Percentiles rank a stretch among this genome's conserved stretches.
Evolutionary conservation across 192 early-diverging fungal genomes (phyloP).

Genomic region (Mortierella claussenii): DNA sequence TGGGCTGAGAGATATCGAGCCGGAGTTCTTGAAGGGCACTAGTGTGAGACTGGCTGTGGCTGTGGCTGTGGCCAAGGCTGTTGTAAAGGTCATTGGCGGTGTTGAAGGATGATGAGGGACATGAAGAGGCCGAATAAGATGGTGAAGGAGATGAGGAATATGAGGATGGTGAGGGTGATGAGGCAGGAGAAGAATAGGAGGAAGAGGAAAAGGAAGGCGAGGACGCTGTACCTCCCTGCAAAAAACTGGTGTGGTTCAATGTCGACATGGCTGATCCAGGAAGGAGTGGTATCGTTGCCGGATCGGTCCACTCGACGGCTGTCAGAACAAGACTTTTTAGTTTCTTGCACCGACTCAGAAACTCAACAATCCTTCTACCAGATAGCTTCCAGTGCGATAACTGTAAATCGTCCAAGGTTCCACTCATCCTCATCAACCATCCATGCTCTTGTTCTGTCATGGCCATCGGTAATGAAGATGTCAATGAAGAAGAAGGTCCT

Average conservation of each 20-base stretch:
- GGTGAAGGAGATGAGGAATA: not conserved
- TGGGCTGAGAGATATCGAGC: slow-evolving; percentile 9
- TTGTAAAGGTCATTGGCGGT: too few relatives aligned
- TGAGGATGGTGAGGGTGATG: not conserved
- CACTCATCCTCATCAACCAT: slow-evolving; percentile 17
- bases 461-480: not conserved
- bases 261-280: too few relatives aligned
- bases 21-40: not conserved
- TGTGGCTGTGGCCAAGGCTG: too few relatives aligned
- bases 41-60: too few relatives aligned
- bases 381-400: slow-evolving; percentile 40
- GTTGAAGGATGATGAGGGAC: not conserved
- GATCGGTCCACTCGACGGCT: slow-evolving; percentile 29
- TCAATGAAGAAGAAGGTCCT: slow-evolving; percentile 6
- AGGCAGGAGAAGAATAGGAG: not conserved
- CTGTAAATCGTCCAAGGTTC: slow-evolving; percentile 15
- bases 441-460: slow-evolving; percentile 15
- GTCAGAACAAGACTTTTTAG: slow-evolving; percentile 7
- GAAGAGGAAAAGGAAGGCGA: not conserved
- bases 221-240: too few relatives aligned
- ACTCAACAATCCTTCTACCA: slow-evolving; percentile 7
- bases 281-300: too few relatives aligned
- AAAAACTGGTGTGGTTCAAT: too few relatives aligned
- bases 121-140: too few relatives aligned
- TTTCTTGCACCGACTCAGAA: slow-evolving; percentile 13